Evolutionary conservation across 208 protist species (phyloP), one percentile per base, ranked within the genome.

Genomic region (Trypanosoma conorhini): DNA sequence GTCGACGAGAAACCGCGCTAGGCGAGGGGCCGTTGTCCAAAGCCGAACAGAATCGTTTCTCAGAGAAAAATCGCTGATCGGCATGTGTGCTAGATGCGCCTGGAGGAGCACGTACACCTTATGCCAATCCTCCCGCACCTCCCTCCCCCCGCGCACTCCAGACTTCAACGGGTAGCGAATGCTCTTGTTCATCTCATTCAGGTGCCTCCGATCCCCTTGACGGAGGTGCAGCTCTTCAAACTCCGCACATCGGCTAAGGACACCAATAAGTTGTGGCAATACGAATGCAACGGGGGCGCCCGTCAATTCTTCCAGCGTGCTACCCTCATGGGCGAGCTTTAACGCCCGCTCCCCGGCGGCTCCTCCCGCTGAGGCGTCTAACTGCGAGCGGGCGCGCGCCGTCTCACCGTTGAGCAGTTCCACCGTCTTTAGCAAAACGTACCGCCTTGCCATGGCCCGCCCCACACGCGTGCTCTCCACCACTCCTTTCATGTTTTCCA

Each of bases 91-190:
- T 8, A 95, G 56, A n/a, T 90, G 83, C 0, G 75, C 80, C 68
- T 97, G 89, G 55, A 95, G 79, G 13, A 97, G 79, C 12, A 97
- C 73, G 70, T 89, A 95, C 12, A 81, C 72, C 79, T 97, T 97
- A 52, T 97, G 92, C 92, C 92, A 97, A 51, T 93, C 79, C 68
- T 97, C 89, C 1, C 86, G 80, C 28, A 97, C 90, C 61, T 92
- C 88, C 17, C 89, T 74, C 28, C 87, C 85, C 13, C 88, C 86
- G n/a, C 67, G 57, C 21, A 85, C 79, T 5, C 88, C 88, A 61
- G 71, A 85, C 26, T 88, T 81, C 12, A 95, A 40, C 1, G 88
- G 87, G 55, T 81, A 91, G 48, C 80, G 72, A 22, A 93, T 77
- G n/a, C 28, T 50, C 58, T 88, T 90, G 77, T 95, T 94, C 24